Evolutionary conservation across 768 basidiomycete species (phyloP).

Genomic region (Russula ochroleuca): DNA sequence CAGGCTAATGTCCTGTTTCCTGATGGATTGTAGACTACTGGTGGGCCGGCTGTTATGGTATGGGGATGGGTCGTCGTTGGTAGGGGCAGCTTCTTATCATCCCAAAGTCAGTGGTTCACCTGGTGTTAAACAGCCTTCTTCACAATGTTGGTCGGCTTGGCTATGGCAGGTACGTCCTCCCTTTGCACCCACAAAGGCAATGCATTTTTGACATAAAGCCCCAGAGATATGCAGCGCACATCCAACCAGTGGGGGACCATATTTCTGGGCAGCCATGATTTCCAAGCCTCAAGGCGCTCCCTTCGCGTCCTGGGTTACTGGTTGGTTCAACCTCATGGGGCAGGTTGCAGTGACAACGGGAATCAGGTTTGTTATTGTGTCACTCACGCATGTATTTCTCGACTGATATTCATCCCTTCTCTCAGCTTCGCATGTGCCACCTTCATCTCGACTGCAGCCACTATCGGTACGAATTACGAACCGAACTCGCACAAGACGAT

Average conservation of each 20-base stretch:
- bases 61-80: slow-evolving; percentile 68
- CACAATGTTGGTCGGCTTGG: slow-evolving; percentile 66
- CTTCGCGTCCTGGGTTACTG: slow-evolving; percentile 70
- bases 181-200: neutral
- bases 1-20: neutral
- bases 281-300: slow-evolving; percentile 53
- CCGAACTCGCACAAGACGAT: slow-evolving; percentile 57
- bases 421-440: slow-evolving; percentile 59
- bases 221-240: slow-evolving; percentile 53
- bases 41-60: slow-evolving; percentile 73
- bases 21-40: slow-evolving; percentile 49
- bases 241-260: slow-evolving; percentile 70
- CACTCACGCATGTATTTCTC: neutral
- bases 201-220: neutral
- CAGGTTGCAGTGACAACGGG: slow-evolving; percentile 77
- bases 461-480: slow-evolving; percentile 55
- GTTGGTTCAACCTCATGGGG: slow-evolving; percentile 70
- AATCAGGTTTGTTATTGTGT: slow-evolving; percentile 44
- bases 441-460: slow-evolving; percentile 61
- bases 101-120: slow-evolving; percentile 3
- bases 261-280: slow-evolving; percentile 80
- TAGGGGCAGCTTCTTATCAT: slow-evolving; percentile 33
- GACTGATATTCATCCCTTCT: neutral
- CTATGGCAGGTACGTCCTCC: slow-evolving; percentile 61
- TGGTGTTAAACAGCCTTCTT: slow-evolving; percentile 46